A percentile compares a stretch with the other conserved stretches of the same genome.
phyloP scores from a whole-genome alignment of 345 rosid genomes.

The Cochlearia excelsa region DNA sequence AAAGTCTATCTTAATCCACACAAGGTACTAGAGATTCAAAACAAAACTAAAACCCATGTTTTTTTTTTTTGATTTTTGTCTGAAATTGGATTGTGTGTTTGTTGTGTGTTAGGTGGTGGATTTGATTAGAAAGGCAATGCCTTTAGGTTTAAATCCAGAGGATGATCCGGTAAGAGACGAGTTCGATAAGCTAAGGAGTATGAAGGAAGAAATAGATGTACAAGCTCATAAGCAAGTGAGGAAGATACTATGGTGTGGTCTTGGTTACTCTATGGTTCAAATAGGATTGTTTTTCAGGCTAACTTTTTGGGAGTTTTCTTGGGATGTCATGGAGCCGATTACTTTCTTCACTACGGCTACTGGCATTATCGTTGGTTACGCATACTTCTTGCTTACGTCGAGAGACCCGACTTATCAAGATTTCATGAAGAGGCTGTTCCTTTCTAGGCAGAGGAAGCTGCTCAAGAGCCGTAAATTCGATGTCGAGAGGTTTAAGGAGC shows the following conservation, averaged over 20 bases:
- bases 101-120: conserved; percentile 65
- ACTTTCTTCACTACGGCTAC: conserved; percentile 70
- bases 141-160: conserved; percentile 62
- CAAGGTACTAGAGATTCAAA: conserved; percentile 44
- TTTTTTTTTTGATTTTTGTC: neutral
- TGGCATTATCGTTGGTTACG: conserved; percentile 72
- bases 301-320: conserved; percentile 94
- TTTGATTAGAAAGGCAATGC: conserved; percentile 74
- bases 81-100: neutral
- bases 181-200: conserved; percentile 55
- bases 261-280: conserved; percentile 52
- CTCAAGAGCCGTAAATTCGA: conserved; percentile 60
- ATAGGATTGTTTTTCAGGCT: conserved; percentile 68
- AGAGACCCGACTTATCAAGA: conserved; percentile 97
- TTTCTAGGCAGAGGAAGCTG: conserved; percentile 79
- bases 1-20: conserved; percentile 82
- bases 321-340: conserved; percentile 97
- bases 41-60: neutral
- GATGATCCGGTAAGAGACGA: conserved; percentile 66
- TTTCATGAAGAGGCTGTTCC: conserved; percentile 86
- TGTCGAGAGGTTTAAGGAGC: conserved; percentile 59
- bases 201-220: conserved; percentile 82
- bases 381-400: conserved; percentile 73
- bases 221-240: conserved; percentile 87
- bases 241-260: conserved; percentile 73